Evolutionary conservation across 1,139 yeast genomes (phyloP).

Genomic region (Scheffersomyces titani): DNA sequence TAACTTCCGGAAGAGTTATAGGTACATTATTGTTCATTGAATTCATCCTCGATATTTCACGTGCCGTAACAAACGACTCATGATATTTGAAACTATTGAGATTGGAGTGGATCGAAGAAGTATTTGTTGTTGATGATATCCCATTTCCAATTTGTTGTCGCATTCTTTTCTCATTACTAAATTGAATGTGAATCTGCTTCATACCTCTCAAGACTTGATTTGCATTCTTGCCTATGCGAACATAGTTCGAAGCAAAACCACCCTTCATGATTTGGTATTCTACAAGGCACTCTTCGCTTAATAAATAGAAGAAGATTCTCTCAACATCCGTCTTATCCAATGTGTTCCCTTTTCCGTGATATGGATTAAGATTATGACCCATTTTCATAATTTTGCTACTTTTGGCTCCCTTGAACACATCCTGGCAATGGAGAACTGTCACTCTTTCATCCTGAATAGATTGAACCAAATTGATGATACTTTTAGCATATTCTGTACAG

Average conservation of each 20-base stretch:
- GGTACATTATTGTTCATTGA: constrained; percentile 12
- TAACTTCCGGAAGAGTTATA: constrained; percentile 19
- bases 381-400: constrained; percentile 58
- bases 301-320: constrained; percentile 75
- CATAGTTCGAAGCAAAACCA: constrained; percentile 83
- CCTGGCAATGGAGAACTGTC: constrained; percentile 80
- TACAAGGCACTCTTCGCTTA: constrained; percentile 64
- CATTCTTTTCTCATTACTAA: constrained; percentile 17
- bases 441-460: constrained; percentile 60
- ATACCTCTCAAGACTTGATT: constrained; percentile 44
- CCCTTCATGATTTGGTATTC: constrained; percentile 75
- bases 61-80: constrained; percentile 31
- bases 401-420: constrained; percentile 77
- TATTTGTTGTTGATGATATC: not conserved
- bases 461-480: constrained; percentile 60
- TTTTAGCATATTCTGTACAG: constrained; percentile 65
- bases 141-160: constrained; percentile 1
- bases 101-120: constrained; percentile 7
- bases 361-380: constrained; percentile 61
- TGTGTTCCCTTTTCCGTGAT: constrained; percentile 70
- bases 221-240: constrained; percentile 59
- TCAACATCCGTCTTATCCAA: constrained; percentile 71
- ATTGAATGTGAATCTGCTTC: constrained; percentile 41
- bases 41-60: constrained; percentile 16
- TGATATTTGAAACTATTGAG: constrained; percentile 17